Conservation (phyloP, 2,329 filamentous ascomycete species). For the Nemania abortiva region DNA sequence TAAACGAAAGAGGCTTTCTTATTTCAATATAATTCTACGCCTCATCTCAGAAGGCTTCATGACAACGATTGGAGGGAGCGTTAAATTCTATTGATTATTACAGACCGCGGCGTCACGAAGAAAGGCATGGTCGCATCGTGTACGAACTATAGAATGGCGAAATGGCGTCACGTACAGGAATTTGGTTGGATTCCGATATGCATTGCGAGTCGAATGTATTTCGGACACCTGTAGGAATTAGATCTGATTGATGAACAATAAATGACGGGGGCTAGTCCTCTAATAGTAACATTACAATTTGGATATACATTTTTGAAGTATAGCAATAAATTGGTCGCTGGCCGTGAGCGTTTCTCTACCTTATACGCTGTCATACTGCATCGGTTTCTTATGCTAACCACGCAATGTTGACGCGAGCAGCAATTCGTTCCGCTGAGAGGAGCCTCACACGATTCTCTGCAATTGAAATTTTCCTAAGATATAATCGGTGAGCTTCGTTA, state of each 20-base stretch:
- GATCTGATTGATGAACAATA: slow-evolving; percentile 44
- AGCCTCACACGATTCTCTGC: not conserved
- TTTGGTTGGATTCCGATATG: slow-evolving; percentile 23
- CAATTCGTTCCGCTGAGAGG: not conserved
- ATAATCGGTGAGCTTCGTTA: not conserved
- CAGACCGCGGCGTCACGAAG: slow-evolving; percentile 4
- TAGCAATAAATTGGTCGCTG: not conserved
- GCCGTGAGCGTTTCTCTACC: not conserved
- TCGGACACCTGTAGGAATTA: slow-evolving; percentile 34
- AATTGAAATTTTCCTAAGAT: not conserved
- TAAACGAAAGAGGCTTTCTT: not conserved
- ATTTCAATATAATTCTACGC: not conserved
- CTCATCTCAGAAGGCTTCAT: not conserved
- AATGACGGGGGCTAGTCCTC: slow-evolving; percentile 11
- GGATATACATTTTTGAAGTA: not conserved
- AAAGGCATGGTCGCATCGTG: slow-evolving; percentile 20
- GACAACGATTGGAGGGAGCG: slow-evolving; percentile 2
- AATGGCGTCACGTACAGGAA: slow-evolving; percentile 32
- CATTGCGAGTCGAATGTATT: slow-evolving; percentile 36
- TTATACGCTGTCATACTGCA: not conserved
- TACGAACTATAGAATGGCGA: slow-evolving; percentile 31
- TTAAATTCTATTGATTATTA: slow-evolving; percentile 12
- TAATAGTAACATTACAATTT: not conserved
- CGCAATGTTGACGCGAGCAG: too few relatives aligned
- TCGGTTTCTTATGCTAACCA: too few relatives aligned